Base-by-base conservation (phyloP, 1,139 yeast genomes). In the Magnusiomyces paraingens region DNA sequence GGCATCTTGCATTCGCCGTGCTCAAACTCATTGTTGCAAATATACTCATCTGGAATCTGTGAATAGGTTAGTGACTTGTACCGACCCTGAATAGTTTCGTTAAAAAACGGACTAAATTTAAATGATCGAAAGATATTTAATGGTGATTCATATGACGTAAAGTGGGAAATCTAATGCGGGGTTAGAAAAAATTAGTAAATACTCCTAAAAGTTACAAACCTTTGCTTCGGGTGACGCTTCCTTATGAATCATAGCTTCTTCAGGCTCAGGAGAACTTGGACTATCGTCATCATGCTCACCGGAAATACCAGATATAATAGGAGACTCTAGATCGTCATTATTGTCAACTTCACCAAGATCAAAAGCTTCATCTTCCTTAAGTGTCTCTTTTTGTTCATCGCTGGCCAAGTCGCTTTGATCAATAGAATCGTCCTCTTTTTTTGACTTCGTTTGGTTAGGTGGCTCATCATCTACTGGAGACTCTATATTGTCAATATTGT, bases 41-140 rank as follows among this genome's bases (percentile, higher is more conserved):
- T 56, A 2, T 58, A 2, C 47, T 57, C 52, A 29, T 52, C 53
- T 21, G 58, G 62, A 62, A 40, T 61, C 61, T 38, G 54, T 60
- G 52, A 61, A 57, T 64, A 70, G 2, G 70, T 63, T 17, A 58
- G 54, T 10, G 71, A 62, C 44, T 63, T 59, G 52, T 62, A 63
- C 14, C 64, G 62, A 2, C 56, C 58, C 5, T 55, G 51, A 17
- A 58, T 61, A 4, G 55, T 46, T n/a, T 57, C 60, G 22, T 54
- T 46, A 46, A 50, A 67, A 49, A 65, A 50, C 2, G 70, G 70
- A 49, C 69, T 62, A 52, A 66, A 64, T 41, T 64, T 57, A 57
- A 62, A 67, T 3, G 70, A 63, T 29, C 62, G 55, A 53, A 67
- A 66, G 14, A 58, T 21, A 29, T 52, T 56, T 50, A 69, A 54